Evolutionary conservation across 768 basidiomycete species (phyloP), one percentile per base, ranked within the genome.

Genomic region (Podaxis mareebaensis): DNA sequence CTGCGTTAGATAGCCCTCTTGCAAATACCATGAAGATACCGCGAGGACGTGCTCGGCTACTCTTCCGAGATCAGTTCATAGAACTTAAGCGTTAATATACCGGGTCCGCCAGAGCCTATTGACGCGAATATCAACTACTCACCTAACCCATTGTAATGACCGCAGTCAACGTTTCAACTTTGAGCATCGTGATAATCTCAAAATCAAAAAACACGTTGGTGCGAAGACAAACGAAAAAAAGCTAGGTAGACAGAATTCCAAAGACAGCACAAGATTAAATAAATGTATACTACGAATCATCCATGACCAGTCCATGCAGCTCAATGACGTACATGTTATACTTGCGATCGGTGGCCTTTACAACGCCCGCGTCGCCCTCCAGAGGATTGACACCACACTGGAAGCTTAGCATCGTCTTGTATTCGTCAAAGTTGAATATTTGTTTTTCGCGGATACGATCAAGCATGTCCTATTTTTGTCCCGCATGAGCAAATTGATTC

Each of bases 281-380:
- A 42, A 30, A 63, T 57, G 44, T 66, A 58, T 65, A 67, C 62
- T 67, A 67, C 58, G 69, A 70, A 72, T 68, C 74, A 53, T 81
- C 80, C 71, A 92, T 77, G 73, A 90, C 91, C 68, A 93, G 72
- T 63, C 88, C 91, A 69, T 95, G 95, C 68, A 97, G 75, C 70
- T 96, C 95, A 70, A 96, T 96, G 67, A 93, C 81, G 74, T 93
- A 95, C 83, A 90, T 86, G 75, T 88, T 90, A 74, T 93, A 94
- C 69, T 89, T 88, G 53, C 86, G 83, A 74, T 94, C 88, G 1
- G 74, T 70, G 7, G 88, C 85, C 66, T 82, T 84, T 39, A 81
- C 74, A 20, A 74, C 78, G 20, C 77, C 83, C 22, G 77, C 77
- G 39, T 86, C 84, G 20, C 80, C 82, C 12, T 78, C 75, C n/a